Percentiles rank a stretch among this genome's conserved stretches.
Conservation (phyloP, 106 monocot species). For the Allium cepa region DNA sequence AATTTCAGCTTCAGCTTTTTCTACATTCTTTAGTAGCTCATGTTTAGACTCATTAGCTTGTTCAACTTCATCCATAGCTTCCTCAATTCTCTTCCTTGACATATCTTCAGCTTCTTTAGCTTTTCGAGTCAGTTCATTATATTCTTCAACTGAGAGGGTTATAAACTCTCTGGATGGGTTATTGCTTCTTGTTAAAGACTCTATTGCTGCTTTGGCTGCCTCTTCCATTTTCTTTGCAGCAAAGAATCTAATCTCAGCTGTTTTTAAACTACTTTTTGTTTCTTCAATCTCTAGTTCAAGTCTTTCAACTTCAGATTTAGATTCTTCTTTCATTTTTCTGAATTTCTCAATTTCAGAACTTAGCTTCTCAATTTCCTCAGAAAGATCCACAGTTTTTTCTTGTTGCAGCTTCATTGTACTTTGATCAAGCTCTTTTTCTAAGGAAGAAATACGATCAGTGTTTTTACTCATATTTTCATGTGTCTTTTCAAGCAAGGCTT, state of each 20-base stretch:
- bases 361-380: slow-evolving; percentile 49
- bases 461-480: slow-evolving; percentile 45
- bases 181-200: slow-evolving; percentile 30
- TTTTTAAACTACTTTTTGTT: slow-evolving; percentile 36
- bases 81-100: slow-evolving; percentile 46
- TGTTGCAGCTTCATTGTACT: slow-evolving; percentile 34
- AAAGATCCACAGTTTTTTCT: slow-evolving; percentile 23
- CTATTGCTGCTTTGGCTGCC: slow-evolving; percentile 62
- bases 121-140: slow-evolving; percentile 33
- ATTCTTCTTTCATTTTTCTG: slow-evolving; percentile 36
- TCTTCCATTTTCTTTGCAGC: slow-evolving; percentile 86
- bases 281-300: slow-evolving; percentile 55
- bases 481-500: slow-evolving; percentile 35
- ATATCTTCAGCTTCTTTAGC: slow-evolving; percentile 49
- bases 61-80: slow-evolving; percentile 36
- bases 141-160: slow-evolving; percentile 48
- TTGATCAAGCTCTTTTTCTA: slow-evolving; percentile 60
- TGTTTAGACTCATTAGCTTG: slow-evolving; percentile 48
- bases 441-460: slow-evolving; percentile 28
- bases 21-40: slow-evolving; percentile 30
- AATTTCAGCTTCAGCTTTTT: slow-evolving; percentile 51
- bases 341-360: slow-evolving; percentile 58
- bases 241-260: slow-evolving; percentile 43
- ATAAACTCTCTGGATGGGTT: slow-evolving; percentile 12
- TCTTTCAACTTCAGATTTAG: slow-evolving; percentile 42